A percentile compares a stretch with the other conserved stretches of the same genome.
These are phyloP conservation scores for Sonneratia caseolaris DNA, from an alignment of 345 rosid species.

Conservation along the genomic window DNA sequence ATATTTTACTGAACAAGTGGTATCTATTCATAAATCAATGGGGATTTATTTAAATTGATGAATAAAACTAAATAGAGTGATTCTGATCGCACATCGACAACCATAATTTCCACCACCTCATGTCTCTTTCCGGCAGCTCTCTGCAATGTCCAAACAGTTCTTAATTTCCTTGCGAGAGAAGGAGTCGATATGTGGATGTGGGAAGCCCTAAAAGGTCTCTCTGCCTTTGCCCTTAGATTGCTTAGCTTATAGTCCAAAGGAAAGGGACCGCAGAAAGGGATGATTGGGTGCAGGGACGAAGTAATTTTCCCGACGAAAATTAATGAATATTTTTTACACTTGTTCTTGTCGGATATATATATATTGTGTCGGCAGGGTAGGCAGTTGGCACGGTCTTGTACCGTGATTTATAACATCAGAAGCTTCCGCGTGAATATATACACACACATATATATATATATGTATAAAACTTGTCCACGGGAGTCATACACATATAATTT, in stretches of 20 bases:
- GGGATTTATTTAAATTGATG: too few species aligned
- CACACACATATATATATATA: too few species aligned
- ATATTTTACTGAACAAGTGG: too few species aligned
- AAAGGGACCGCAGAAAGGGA: conserved; percentile 13
- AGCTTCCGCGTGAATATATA: neutral
- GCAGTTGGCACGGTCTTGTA: neutral
- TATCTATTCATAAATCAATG: too few species aligned
- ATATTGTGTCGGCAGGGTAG: neutral
- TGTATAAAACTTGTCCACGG: too few species aligned
- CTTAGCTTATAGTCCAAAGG: conserved; percentile 51
- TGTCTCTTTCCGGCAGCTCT: neutral
- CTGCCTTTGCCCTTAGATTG: conserved; percentile 17
- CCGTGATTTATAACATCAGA: neutral
- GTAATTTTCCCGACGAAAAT: neutral
- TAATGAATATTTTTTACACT: neutral
- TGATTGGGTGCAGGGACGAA: neutral
- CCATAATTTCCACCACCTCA: neutral
- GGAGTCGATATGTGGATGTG: conserved; percentile 13
- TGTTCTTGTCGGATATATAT: neutral
- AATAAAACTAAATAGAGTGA: too few species aligned
- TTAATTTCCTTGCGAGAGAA: conserved; percentile 30
- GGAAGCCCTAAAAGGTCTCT: conserved; percentile 11
- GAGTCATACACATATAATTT: too few species aligned
- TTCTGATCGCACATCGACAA: neutral
- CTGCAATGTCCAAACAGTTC: conserved; percentile 1